These are phyloP conservation scores for Diophrys sp. DNA, from an alignment of 73 alveolate species.

Conservation along the genomic window DNA sequence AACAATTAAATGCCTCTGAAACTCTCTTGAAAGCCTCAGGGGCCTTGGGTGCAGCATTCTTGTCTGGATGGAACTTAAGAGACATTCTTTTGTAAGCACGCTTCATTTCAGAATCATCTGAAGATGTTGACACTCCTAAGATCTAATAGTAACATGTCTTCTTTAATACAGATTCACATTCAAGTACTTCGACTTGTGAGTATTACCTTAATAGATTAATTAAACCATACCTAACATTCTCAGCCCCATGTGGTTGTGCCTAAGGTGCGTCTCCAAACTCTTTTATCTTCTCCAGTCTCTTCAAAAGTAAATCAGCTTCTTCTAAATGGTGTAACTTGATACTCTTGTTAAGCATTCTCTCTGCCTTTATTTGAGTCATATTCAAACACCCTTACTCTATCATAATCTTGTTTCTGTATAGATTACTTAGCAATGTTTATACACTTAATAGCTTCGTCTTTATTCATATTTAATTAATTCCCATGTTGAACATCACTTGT, in stretches of 20 bases:
- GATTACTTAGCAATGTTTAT: conserved; percentile 27
- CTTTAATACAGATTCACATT: no score
- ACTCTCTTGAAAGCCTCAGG: conserved; percentile 45
- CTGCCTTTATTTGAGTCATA: no score
- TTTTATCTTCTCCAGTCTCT: no score
- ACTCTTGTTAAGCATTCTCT: not conserved
- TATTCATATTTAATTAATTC: conserved; percentile 41
- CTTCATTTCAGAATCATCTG: conserved; percentile 76
- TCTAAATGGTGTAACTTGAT: no score
- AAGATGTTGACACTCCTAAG: conserved; percentile 72
- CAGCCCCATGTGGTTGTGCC: no score
- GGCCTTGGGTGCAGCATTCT: conserved; percentile 40
- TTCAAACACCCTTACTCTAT: no score
- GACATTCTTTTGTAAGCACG: conserved; percentile 70
- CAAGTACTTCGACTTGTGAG: no score
- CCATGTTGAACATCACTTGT: no score
- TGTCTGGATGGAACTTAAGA: conserved; percentile 53
- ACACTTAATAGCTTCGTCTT: conserved; percentile 64
- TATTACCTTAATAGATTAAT: no score
- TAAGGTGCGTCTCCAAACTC: no score
- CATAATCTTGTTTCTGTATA: not conserved
- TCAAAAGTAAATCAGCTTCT: no score
- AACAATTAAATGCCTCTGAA: conserved; percentile 40
- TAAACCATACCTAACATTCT: no score
- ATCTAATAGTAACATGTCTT: conserved; percentile 80